phyloP scores from a whole-genome alignment of 352 stramenopile genomes.

The Poterioochromonas sp. region DNA sequence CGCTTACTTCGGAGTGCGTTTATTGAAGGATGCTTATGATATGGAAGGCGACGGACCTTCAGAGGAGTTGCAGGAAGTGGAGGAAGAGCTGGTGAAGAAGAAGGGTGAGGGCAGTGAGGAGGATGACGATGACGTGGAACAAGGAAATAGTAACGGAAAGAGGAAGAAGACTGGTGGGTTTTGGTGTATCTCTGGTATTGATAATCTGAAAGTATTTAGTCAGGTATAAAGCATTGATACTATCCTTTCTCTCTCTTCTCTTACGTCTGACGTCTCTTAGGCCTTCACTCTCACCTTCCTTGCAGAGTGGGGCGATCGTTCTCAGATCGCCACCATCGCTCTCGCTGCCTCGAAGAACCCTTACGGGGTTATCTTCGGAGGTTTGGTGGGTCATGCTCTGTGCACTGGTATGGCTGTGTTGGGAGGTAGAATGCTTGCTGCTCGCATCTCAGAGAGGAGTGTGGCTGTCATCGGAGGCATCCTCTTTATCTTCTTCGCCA shows the following conservation, averaged over 20 bases:
- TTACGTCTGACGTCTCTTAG: conserved; percentile 66
- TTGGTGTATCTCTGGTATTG: neutral
- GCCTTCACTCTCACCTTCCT: conserved; percentile 95
- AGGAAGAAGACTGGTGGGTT: neutral
- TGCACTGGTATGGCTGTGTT: conserved; percentile 94
- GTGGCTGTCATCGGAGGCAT: conserved; percentile 85
- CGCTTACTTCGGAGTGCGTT: conserved; percentile 89
- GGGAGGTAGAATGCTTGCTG: conserved; percentile 92
- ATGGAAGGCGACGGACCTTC: conserved; percentile 56
- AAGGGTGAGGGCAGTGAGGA: conserved; percentile 51
- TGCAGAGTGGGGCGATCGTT: conserved; percentile 96
- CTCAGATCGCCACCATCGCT: conserved; percentile 97
- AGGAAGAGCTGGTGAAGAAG: conserved; percentile 62
- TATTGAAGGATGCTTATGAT: conserved; percentile 64
- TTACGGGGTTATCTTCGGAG: conserved; percentile 86
- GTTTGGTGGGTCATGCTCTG: conserved; percentile 89
- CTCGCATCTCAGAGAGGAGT: conserved; percentile 92
- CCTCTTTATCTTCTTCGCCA: conserved; percentile 91
- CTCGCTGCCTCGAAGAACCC: conserved; percentile 87
- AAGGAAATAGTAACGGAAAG: conserved; percentile 44
- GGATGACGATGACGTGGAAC: conserved; percentile 68
- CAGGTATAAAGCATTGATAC: neutral
- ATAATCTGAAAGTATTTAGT: conserved; percentile 28
- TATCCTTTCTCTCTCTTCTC: conserved; percentile 10
- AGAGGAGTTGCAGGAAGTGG: conserved; percentile 71